Base-by-base conservation (phyloP, 495 filamentous ascomycete genomes). In the Daldinia childiae region DNA sequence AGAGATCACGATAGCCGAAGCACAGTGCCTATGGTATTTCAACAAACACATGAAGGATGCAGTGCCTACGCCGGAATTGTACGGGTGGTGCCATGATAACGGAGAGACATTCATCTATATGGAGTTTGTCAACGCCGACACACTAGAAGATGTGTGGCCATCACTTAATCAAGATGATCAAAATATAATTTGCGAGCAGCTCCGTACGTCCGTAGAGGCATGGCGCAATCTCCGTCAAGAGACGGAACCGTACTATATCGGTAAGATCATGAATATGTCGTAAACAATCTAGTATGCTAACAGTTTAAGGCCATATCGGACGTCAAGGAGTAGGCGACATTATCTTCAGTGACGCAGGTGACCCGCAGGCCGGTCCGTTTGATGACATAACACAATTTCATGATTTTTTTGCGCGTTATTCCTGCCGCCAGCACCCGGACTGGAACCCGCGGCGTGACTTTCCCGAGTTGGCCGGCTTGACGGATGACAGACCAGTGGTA, bases 11-110 rank as follows among this genome's bases (percentile, higher is more conserved):
- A 66, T 79, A 60, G 75, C 75, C 36, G 82, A 85, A 72, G 85
- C 80, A 15, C 81, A 80, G 68, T 80, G 76, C 73, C 79, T 84
- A 17, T 80, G 79, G 76, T 76, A 79, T 52, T 75, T 86, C 59
- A 74, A 77, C 72, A 69, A 65, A 62, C 54, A 72, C 36, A 77
- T 83, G 72, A 38, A 66, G 7, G 70, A 76, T 50, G 32, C 54
- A 43, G 77, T 85, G 45, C 82, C 83, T 26, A 80, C 84, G 9
- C 83, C 83, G 1, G 82, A 87, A 61, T 64, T 85, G 24, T 85
- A 81, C 73, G 81, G 82, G 6, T 86, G 82, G 82, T 75, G 76
- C 24, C 74, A 78, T 30, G 82, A 85, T 62, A 72, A 74, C 9
- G 70, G 76, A 26, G 72, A 79, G 56, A 74, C 78, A 1, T 86